A percentile compares a stretch with the other conserved stretches of the same genome.
phyloP scores from a whole-genome alignment of 2,329 filamentous ascomycete genomes.

The Diaporthe longicolla region DNA sequence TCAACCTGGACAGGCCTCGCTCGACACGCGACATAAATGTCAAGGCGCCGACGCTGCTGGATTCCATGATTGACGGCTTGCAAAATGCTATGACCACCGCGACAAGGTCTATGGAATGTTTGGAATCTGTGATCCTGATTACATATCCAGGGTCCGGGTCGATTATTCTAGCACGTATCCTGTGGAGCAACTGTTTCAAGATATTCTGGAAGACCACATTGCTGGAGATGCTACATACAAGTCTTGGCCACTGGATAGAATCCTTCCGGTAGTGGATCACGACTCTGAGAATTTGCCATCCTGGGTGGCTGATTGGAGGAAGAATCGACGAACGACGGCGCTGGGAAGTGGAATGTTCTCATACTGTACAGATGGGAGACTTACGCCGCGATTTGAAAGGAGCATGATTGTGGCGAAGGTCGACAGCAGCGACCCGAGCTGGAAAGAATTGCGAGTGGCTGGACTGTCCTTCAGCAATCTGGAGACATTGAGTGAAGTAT shows the following conservation, averaged over 20 bases:
- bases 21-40: no score
- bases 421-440: not conserved
- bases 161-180: not conserved
- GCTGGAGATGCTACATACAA: no score
- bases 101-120: slow-evolving; percentile 9
- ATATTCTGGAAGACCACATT: not conserved
- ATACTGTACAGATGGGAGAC: not conserved
- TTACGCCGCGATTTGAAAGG: not conserved
- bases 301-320: slow-evolving; percentile 1
- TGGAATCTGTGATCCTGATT: not conserved
- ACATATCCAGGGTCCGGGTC: not conserved
- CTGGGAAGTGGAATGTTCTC: not conserved
- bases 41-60: not conserved
- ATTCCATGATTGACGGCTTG: not conserved
- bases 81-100: not conserved
- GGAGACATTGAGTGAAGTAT: not conserved
- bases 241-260: fast-evolving
- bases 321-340: not conserved
- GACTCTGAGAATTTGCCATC: not conserved
- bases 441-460: not conserved
- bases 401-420: not conserved
- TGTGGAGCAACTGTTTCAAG: not conserved
- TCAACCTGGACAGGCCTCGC: not conserved
- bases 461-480: not conserved
- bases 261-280: not conserved